These are phyloP conservation scores for Cenococcum geophilum DNA, from an alignment of 495 filamentous ascomycete species.

Conservation along the genomic window DNA sequence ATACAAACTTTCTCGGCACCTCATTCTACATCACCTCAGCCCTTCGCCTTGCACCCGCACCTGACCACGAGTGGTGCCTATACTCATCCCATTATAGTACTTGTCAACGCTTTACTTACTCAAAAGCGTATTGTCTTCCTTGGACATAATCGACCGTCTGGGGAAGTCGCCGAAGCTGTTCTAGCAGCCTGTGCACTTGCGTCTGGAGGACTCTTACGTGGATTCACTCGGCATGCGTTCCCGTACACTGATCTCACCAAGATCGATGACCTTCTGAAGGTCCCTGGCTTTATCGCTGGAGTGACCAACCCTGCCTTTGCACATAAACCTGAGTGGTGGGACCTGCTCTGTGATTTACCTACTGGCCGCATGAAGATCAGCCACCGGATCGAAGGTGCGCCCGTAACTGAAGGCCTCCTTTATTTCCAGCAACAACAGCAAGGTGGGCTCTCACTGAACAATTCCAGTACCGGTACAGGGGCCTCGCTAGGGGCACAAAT, in stretches of 20 bases:
- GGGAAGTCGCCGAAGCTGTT: slow-evolving; percentile 91
- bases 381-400: slow-evolving; percentile 65
- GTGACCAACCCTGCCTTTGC: slow-evolving; percentile 97
- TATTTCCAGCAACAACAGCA: slow-evolving; percentile 77
- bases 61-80: slow-evolving; percentile 82
- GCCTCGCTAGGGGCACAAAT: neutral
- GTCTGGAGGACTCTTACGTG: slow-evolving; percentile 87
- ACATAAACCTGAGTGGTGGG: slow-evolving; percentile 96
- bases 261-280: slow-evolving; percentile 90
- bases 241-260: slow-evolving; percentile 98
- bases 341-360: slow-evolving; percentile 87
- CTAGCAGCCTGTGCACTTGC: slow-evolving; percentile 88
- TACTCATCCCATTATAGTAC: slow-evolving; percentile 72
- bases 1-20: slow-evolving; percentile 86
- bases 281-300: slow-evolving; percentile 95
- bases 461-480: neutral
- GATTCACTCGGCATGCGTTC: slow-evolving; percentile 96
- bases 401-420: slow-evolving; percentile 69
- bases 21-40: slow-evolving; percentile 73
- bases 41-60: slow-evolving; percentile 83
- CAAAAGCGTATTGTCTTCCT: slow-evolving; percentile 96
- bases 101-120: slow-evolving; percentile 78
- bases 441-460: slow-evolving; percentile 2
- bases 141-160: slow-evolving; percentile 87
- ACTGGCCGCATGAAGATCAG: slow-evolving; percentile 93